phyloP scores from a whole-genome alignment of 129 eudicot genomes.

The Mikania micrantha region DNA sequence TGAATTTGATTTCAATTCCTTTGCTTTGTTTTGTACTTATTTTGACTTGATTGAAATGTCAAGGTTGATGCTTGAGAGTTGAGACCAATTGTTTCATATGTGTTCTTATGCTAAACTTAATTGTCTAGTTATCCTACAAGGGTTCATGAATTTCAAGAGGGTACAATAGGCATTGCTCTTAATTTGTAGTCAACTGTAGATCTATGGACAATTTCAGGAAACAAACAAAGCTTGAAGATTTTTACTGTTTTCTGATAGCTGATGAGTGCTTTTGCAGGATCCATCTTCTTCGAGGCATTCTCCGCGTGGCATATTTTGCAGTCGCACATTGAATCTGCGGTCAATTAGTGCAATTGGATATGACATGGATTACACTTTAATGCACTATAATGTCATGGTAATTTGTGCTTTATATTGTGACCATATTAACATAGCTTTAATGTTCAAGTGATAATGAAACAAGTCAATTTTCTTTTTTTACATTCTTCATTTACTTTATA shows the following conservation, averaged over 20 bases:
- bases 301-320: slow-evolving; percentile 91
- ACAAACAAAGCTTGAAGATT: neutral
- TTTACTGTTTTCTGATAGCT: slow-evolving; percentile 8
- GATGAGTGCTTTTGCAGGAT: slow-evolving; percentile 42
- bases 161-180: no score
- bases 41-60: neutral
- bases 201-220: neutral
- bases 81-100: neutral
- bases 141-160: no score
- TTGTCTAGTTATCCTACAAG: slow-evolving; percentile 4
- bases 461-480: neutral
- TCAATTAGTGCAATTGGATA: slow-evolving; percentile 94
- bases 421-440: neutral
- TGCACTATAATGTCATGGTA: slow-evolving; percentile 95
- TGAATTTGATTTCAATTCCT: neutral
- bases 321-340: slow-evolving; percentile 78
- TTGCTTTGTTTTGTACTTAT: no score
- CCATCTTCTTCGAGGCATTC: slow-evolving; percentile 67
- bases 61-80: neutral
- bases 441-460: slow-evolving; percentile 4
- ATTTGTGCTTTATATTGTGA: neutral
- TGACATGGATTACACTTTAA: slow-evolving; percentile 98
- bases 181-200: no score
- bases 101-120: neutral
- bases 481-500: neutral